A percentile compares a stretch with the other conserved stretches of the same genome.
These are phyloP conservation scores for Spathaspora girioi DNA, from an alignment of 805 yeast genomes.

Conservation along the genomic window DNA sequence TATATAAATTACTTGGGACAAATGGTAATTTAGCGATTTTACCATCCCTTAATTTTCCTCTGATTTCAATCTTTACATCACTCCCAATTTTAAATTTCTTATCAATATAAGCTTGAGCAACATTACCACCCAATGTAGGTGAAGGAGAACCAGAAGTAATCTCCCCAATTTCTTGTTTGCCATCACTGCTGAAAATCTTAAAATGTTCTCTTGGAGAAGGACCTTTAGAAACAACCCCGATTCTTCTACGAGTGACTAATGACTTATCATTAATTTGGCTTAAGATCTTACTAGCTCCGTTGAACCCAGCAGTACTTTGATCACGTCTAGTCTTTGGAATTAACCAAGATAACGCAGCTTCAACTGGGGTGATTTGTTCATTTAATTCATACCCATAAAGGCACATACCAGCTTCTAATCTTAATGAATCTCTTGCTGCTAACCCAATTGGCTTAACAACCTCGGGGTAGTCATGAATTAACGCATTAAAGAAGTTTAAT, in stretches of 20 bases:
- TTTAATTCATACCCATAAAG: constrained; percentile 89
- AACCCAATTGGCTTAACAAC: constrained; percentile 83
- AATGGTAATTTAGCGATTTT: constrained; percentile 81
- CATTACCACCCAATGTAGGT: constrained; percentile 65
- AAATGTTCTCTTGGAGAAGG: constrained; percentile 90
- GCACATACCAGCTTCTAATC: constrained; percentile 98
- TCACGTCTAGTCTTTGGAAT: constrained; percentile 75
- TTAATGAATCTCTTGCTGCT: constrained; percentile 95
- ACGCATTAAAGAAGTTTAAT: constrained; percentile 54
- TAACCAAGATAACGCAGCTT: constrained; percentile 87
- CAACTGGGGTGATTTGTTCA: constrained; percentile 79
- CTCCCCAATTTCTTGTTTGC: constrained; percentile 49
- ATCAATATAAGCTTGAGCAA: constrained; percentile 87
- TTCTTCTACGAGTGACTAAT: constrained; percentile 53
- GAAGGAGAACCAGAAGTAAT: constrained; percentile 62
- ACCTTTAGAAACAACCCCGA: constrained; percentile 73
- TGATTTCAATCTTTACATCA: constrained; percentile 65
- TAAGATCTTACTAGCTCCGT: constrained; percentile 71
- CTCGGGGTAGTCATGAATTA: constrained; percentile 50
- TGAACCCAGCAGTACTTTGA: constrained; percentile 47
- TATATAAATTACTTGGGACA: constrained; percentile 33
- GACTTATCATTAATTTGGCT: constrained; percentile 67
- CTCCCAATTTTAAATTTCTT: constrained; percentile 75
- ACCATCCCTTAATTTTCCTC: constrained; percentile 81
- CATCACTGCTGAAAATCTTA: constrained; percentile 54